phyloP scores from a whole-genome alignment of 1,284 basidiomycete genomes.

The Trichosporon coremiiforme region DNA sequence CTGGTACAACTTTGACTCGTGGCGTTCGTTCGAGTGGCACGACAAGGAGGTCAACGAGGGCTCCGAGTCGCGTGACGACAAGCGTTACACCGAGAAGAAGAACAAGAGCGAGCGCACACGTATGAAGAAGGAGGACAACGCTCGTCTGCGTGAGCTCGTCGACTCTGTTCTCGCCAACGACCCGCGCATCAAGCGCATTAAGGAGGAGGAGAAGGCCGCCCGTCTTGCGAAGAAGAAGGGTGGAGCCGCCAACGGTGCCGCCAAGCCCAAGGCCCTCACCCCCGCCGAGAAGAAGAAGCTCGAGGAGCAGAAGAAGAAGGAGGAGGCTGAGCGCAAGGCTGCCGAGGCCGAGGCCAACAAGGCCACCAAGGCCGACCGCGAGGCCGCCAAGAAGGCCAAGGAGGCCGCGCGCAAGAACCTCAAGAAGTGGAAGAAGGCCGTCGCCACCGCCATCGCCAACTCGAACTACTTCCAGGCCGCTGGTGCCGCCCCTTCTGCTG shows the following conservation, averaged over 20 bases:
- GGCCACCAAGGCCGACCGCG: constrained; percentile 63
- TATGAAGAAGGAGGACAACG: constrained; percentile 97
- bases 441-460: constrained; percentile 59
- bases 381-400: constrained; percentile 92
- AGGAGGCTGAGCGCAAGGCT: constrained; percentile 81
- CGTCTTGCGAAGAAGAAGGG: constrained; percentile 87
- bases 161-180: constrained; percentile 84
- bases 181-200: constrained; percentile 96
- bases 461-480: constrained; percentile 63
- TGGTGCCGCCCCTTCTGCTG: constrained; percentile 57
- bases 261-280: constrained; percentile 60
- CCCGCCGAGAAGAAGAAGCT: constrained; percentile 74
- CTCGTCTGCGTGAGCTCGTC: constrained; percentile 82
- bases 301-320: constrained; percentile 71
- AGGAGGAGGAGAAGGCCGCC: constrained; percentile 93
- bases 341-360: constrained; percentile 60
- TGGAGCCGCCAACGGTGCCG: constrained; percentile 54
- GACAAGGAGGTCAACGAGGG: constrained; percentile 99
- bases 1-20: constrained; percentile 99
- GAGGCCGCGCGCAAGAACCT: constrained; percentile 64
- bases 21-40: constrained; percentile 96
- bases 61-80: constrained; percentile 96
- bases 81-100: constrained; percentile 99
- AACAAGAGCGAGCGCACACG: constrained; percentile 95
- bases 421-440: constrained; percentile 61